Conservation (phyloP, 192 early-diverging fungal species). For the Phlyctochytrium planicorne region DNA sequence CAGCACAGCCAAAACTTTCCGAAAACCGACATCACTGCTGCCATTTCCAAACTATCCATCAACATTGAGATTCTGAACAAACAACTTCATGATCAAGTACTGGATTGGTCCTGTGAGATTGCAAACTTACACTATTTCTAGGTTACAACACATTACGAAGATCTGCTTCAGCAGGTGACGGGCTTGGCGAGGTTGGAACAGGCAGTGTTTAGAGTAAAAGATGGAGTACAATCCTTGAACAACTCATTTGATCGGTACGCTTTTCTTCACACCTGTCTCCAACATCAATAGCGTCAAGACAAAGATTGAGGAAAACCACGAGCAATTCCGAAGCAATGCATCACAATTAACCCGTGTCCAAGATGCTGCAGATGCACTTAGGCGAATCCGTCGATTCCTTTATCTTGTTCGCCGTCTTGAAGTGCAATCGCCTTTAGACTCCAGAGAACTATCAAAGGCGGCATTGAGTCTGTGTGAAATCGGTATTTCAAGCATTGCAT, state of each 20-base stretch:
- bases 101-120: neutral
- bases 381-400: slow-evolving; percentile 61
- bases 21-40: slow-evolving; percentile 60
- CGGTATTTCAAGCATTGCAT: no score
- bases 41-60: slow-evolving; percentile 65
- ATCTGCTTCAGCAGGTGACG: slow-evolving; percentile 63
- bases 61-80: slow-evolving; percentile 74
- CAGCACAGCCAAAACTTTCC: slow-evolving; percentile 51
- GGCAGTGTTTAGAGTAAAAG: slow-evolving; percentile 50
- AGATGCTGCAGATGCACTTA: slow-evolving; percentile 55
- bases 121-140: slow-evolving; percentile 24
- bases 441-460: slow-evolving; percentile 51
- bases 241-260: slow-evolving; percentile 54
- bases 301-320: slow-evolving; percentile 60
- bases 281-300: slow-evolving; percentile 44
- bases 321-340: slow-evolving; percentile 61
- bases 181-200: slow-evolving; percentile 63
- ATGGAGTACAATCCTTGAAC: slow-evolving; percentile 53
- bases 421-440: slow-evolving; percentile 46
- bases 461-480: slow-evolving; percentile 61
- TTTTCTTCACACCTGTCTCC: neutral
- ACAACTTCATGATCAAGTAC: slow-evolving; percentile 71
- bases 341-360: slow-evolving; percentile 66
- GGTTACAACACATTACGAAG: slow-evolving; percentile 69
- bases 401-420: slow-evolving; percentile 59